phyloP scores from a whole-genome alignment of 176 grass and related monocot genomes.

The Miscanthus lutarioriparius region DNA sequence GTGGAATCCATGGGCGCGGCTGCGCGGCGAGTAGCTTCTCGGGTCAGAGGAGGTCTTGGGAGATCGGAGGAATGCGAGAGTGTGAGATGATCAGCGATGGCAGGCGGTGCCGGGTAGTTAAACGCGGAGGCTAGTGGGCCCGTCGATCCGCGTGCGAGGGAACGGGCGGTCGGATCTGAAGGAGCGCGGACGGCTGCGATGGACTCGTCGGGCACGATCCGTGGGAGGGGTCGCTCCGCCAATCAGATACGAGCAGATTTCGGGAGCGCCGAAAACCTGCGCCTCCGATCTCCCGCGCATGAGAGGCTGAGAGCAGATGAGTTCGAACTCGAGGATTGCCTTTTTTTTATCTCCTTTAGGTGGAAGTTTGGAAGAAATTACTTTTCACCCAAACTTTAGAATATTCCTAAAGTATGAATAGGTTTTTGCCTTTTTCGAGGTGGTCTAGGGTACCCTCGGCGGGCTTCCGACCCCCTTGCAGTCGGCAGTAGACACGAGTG shows the following conservation, averaged over 20 bases:
- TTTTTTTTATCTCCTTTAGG: no score
- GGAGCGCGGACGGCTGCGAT: not conserved
- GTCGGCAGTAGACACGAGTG: no score
- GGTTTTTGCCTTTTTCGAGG: no score
- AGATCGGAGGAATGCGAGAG: not conserved
- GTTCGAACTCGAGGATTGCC: no score
- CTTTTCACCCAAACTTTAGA: not conserved
- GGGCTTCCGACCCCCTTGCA: no score
- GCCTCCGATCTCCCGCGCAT: conserved; percentile 16
- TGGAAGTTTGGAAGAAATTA: not conserved
- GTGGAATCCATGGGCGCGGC: conserved; percentile 21
- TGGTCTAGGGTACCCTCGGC: no score
- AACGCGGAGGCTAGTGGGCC: conserved; percentile 22
- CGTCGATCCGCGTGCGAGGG: conserved; percentile 32
- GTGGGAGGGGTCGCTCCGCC: conserved; percentile 2
- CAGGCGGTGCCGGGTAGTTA: not conserved
- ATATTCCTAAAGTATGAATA: no score
- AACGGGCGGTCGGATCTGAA: not conserved
- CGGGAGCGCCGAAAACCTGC: not conserved
- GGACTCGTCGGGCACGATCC: conserved; percentile 1
- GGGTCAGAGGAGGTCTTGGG: not conserved
- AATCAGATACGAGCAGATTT: conserved; percentile 29
- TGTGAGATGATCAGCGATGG: not conserved
- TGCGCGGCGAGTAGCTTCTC: not conserved
- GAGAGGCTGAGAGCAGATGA: not conserved